A percentile compares a stretch with the other conserved stretches of the same genome.
phyloP scores from a whole-genome alignment of 2,329 filamentous ascomycete genomes.

The Aspergillus pseudoviridinutans region DNA sequence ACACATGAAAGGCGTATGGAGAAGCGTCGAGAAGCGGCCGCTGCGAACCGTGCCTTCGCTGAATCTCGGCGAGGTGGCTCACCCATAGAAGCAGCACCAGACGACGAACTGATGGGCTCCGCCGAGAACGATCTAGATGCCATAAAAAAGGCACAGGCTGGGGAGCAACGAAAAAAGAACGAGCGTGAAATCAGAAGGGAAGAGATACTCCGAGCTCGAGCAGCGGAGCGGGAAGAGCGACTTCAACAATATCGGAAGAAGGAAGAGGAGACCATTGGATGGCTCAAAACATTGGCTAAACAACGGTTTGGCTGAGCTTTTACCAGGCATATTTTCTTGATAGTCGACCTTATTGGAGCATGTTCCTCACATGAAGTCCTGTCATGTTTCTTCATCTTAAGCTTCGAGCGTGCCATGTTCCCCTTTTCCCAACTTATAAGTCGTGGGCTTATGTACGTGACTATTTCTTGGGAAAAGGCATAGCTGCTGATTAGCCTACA shows the following conservation, averaged over 20 bases:
- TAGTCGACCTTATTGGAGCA: neutral
- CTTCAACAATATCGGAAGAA: conserved; percentile 66
- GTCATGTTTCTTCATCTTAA: neutral
- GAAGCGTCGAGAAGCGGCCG: conserved; percentile 71
- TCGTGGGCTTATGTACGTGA: neutral
- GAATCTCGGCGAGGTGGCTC: conserved; percentile 56
- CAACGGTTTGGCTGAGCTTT: conserved; percentile 64
- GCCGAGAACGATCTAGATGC: conserved; percentile 56
- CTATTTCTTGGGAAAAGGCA: neutral
- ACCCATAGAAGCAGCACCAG: conserved; percentile 62
- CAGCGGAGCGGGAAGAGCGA: conserved; percentile 76
- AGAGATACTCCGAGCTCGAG: conserved; percentile 69
- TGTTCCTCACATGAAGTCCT: neutral
- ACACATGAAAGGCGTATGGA: conserved; percentile 80
- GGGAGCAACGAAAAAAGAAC: conserved; percentile 69
- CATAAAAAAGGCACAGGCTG: conserved; percentile 63
- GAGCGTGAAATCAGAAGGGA: conserved; percentile 80
- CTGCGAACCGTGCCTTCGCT: conserved; percentile 68
- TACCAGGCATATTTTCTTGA: neutral
- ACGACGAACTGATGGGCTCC: conserved; percentile 70
- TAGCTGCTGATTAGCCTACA: neutral
- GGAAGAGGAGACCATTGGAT: conserved; percentile 80
- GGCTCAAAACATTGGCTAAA: conserved; percentile 72
- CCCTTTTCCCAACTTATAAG: neutral
- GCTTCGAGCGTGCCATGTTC: neutral